Evolutionary conservation across 257 asterid genomes (phyloP), one percentile per base, ranked within the genome.

Genomic region (Solanum rostratum): DNA sequence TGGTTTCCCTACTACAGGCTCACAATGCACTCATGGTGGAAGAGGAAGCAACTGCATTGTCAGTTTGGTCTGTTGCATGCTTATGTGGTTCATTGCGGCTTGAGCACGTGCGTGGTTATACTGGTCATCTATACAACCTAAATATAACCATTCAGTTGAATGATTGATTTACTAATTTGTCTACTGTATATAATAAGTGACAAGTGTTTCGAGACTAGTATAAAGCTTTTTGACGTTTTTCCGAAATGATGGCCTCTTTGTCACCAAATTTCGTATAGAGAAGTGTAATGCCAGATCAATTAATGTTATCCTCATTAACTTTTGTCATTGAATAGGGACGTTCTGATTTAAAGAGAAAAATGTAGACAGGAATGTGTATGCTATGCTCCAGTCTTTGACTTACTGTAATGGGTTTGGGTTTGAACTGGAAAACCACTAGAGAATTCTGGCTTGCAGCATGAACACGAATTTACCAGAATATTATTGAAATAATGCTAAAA

Each of bases 1-100:
- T 63, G 50, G 55, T 70, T 76, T 29, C 80, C 20, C 2, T 79
- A 52, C 85, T 84, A 45, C 88, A 97, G 99, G 99, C 89, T 81
- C 96, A 95, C 76, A 88, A 84, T 85, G 99, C 95, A 33, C 96
- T 95, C 78, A 90, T 92, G 97, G 99, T 89, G 76, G 99, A 97
- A 91, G 99, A 97, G 92, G 99, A 97, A 89, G 98, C 99, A 73
- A 87, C 94, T 90, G 94, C 99, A 81, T 90, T 97, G 90, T 94
- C 99, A 19, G 95, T 92, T 10, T 95, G 99, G 99, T 93, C 99
- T 85, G 85, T 95, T 89, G 99, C 99, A 82, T 94, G 98, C 93
- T 88, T 95, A 73, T 95, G 99, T 87, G 99, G 99, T 63, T 89
- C 99, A 84, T 92, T 97, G 84, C 93, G 97, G 54, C 94, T 97